Evolutionary conservation across 2,329 filamentous ascomycete species (phyloP).

Genomic region (Cercospora nicotianae): DNA sequence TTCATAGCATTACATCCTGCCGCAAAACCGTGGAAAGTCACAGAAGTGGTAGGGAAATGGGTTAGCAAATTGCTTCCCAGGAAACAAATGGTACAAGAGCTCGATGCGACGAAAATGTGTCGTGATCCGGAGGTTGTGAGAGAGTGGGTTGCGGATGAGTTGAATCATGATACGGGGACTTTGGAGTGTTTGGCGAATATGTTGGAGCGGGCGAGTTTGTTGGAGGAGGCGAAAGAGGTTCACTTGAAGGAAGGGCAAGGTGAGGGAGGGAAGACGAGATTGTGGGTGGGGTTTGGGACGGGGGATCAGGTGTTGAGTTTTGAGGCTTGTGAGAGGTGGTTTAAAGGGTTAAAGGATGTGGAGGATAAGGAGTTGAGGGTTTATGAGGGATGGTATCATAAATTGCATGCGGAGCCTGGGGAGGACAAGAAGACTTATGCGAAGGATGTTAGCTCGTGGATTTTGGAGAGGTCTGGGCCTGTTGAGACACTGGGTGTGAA

Average conservation of each 20-base stretch:
- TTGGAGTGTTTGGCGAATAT: constrained; percentile 76
- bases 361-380: constrained; percentile 69
- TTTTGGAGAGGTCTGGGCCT: constrained; percentile 31
- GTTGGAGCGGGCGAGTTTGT: constrained; percentile 67
- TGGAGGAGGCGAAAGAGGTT: constrained; percentile 58
- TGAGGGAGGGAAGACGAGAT: constrained; percentile 58
- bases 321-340: constrained; percentile 63
- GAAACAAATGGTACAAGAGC: constrained; percentile 64
- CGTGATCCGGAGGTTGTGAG: constrained; percentile 65
- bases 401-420: constrained; percentile 47
- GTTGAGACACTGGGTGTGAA: constrained; percentile 1
- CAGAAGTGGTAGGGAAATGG: constrained; percentile 65
- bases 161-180: constrained; percentile 82
- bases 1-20: constrained; percentile 71
- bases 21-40: constrained; percentile 63
- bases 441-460: constrained; percentile 39
- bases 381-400: constrained; percentile 79
- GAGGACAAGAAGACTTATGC: constrained; percentile 39
- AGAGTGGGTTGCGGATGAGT: constrained; percentile 62
- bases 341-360: constrained; percentile 54
- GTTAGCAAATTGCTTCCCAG: constrained; percentile 67
- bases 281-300: constrained; percentile 78
- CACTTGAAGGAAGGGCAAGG: constrained; percentile 42
- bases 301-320: constrained; percentile 69
- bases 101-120: constrained; percentile 65